These are phyloP conservation scores for Epichloe aotearoae DNA, from an alignment of 2,329 filamentous ascomycete genomes.

Conservation along the genomic window DNA sequence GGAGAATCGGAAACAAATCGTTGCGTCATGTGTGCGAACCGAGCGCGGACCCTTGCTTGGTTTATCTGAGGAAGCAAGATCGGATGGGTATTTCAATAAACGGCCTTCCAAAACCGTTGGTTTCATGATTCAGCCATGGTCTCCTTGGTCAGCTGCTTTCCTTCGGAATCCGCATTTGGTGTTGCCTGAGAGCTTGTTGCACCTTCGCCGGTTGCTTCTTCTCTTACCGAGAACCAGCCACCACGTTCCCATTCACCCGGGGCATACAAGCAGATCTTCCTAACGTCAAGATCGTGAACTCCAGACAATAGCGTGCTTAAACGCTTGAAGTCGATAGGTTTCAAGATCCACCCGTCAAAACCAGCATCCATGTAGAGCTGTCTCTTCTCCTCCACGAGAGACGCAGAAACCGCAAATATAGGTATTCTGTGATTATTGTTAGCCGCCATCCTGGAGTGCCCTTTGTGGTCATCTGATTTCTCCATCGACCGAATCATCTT, in stretches of 20 bases:
- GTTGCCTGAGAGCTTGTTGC: conserved; percentile 13
- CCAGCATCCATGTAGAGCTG: conserved; percentile 61
- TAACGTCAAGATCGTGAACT: conserved; percentile 46
- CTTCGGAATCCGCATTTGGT: conserved; percentile 13
- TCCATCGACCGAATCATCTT: conserved; percentile 73
- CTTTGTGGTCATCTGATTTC: conserved; percentile 30
- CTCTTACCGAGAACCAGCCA: conserved; percentile 54
- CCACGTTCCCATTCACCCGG: conserved; percentile 71
- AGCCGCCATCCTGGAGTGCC: conserved; percentile 44
- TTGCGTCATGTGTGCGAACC: neutral
- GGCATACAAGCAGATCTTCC: conserved; percentile 52
- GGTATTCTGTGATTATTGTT: conserved; percentile 59
- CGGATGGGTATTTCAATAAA: neutral
- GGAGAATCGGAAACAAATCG: neutral
- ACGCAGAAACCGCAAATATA: conserved; percentile 79
- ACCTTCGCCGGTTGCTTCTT: conserved; percentile 3
- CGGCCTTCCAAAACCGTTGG: neutral
- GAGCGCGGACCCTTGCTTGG: neutral
- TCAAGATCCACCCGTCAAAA: conserved; percentile 85
- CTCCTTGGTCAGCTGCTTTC: neutral
- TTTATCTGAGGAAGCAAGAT: neutral
- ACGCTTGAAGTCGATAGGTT: conserved; percentile 71
- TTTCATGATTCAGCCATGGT: neutral
- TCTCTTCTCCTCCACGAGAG: conserved; percentile 56
- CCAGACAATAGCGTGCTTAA: conserved; percentile 56